These are phyloP conservation scores for Zea luxurians DNA, from an alignment of 176 grass and related monocot genomes.

Conservation along the genomic window DNA sequence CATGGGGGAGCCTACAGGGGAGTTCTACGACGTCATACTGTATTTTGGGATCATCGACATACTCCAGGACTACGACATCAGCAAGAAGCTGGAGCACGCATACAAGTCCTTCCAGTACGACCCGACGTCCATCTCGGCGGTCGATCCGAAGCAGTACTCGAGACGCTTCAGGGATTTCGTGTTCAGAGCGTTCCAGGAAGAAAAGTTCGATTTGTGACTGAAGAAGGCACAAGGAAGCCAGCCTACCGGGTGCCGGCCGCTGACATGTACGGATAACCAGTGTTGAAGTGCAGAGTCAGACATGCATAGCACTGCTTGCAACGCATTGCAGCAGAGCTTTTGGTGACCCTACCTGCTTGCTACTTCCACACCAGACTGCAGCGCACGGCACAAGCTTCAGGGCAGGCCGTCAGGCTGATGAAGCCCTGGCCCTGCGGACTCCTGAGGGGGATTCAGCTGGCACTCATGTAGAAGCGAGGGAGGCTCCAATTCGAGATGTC, in stretches of 20 bases:
- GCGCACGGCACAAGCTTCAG: too few relatives aligned
- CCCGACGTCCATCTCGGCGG: slow-evolving; percentile 81
- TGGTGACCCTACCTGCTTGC: slow-evolving; percentile 34
- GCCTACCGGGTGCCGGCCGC: neutral
- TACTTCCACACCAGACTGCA: neutral
- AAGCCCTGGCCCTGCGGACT: too few relatives aligned
- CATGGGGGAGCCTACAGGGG: slow-evolving; percentile 75
- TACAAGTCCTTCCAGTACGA: slow-evolving; percentile 91
- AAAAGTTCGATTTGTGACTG: slow-evolving; percentile 48
- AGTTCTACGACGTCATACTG: slow-evolving; percentile 72
- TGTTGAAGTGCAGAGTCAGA: slow-evolving; percentile 11
- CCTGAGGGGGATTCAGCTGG: slow-evolving; percentile 29
- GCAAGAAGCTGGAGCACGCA: slow-evolving; percentile 91
- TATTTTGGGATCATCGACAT: slow-evolving; percentile 95
- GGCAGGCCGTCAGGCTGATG: slow-evolving; percentile 3
- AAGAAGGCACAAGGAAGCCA: slow-evolving; percentile 19
- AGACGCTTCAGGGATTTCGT: slow-evolving; percentile 87
- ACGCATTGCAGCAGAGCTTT: slow-evolving; percentile 5
- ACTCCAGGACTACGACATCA: slow-evolving; percentile 93
- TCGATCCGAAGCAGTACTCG: slow-evolving; percentile 84
- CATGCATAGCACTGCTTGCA: too few relatives aligned
- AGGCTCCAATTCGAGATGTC: slow-evolving; percentile 23
- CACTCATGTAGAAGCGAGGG: slow-evolving; percentile 43
- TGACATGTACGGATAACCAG: neutral
- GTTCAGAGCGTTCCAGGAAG: slow-evolving; percentile 81